These are phyloP conservation scores for Ceratonia siliqua DNA, from an alignment of 306 rosid species.

Conservation along the genomic window DNA sequence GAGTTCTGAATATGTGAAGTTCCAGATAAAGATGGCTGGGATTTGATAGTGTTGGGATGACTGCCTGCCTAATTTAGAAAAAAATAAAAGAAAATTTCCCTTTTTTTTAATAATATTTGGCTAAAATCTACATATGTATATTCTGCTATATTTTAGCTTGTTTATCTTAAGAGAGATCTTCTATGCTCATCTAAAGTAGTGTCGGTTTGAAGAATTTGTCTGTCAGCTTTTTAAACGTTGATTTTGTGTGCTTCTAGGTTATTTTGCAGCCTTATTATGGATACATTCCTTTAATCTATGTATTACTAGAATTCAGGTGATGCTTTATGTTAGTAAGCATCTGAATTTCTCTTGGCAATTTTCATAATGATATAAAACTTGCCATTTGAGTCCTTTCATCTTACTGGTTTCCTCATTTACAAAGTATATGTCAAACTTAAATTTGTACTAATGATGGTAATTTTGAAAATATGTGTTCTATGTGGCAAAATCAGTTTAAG, in stretches of 20 bases:
- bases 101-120: no score
- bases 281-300: not conserved
- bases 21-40: not conserved
- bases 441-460: conserved; percentile 1
- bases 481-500: not conserved
- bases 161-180: not conserved
- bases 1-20: not conserved
- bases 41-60: not conserved
- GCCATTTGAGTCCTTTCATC: conserved; percentile 19
- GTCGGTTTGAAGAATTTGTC: conserved; percentile 23
- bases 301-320: not conserved
- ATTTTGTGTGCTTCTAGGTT: not conserved
- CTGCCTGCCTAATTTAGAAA: not conserved
- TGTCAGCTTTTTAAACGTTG: not conserved
- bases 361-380: not conserved
- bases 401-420: conserved; percentile 11
- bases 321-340: not conserved
- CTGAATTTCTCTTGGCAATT: not conserved
- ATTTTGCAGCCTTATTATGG: not conserved
- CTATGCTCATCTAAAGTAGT: not conserved
- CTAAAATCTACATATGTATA: not conserved
- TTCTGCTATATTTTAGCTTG: not conserved
- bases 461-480: not conserved
- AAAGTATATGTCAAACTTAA: not conserved
- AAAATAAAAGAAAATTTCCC: not conserved